phyloP scores from a whole-genome alignment of 1,284 basidiomycete species.

The Sporisorium scitamineum region DNA sequence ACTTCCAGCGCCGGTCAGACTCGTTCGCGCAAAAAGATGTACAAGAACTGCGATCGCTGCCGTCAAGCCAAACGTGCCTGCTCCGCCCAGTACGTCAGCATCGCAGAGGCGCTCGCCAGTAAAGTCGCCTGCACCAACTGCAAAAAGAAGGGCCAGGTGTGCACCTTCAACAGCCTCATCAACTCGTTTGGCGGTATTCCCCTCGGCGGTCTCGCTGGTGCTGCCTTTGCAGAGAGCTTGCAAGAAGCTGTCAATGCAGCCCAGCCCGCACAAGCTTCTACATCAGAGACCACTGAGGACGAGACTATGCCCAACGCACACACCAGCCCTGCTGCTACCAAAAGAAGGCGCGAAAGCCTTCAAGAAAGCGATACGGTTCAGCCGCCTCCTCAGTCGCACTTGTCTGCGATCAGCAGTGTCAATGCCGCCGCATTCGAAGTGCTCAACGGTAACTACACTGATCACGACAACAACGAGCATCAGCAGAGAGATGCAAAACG shows the following conservation, averaged over 20 bases:
- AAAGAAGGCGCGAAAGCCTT: constrained; percentile 13
- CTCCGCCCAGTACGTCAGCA: constrained; percentile 34
- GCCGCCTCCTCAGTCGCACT: constrained; percentile 1
- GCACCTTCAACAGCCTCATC: constrained; percentile 50
- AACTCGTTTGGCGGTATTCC: constrained; percentile 46
- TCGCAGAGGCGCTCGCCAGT: constrained; percentile 37
- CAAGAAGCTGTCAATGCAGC: constrained; percentile 17
- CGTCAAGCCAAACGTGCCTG: constrained; percentile 44
- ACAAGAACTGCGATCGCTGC: constrained; percentile 47
- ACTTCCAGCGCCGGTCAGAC: background rate
- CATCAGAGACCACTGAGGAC: background rate
- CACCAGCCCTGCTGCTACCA: background rate
- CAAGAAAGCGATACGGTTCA: background rate
- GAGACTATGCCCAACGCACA: background rate
- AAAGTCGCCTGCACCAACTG: constrained; percentile 45
- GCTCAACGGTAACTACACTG: constrained; percentile 14
- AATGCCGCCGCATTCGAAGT: constrained; percentile 27
- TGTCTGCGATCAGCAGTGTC: constrained; percentile 19
- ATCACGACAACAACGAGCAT: constrained; percentile 1
- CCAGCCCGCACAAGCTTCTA: background rate
- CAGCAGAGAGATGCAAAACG: constrained; percentile 9
- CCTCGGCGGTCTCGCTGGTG: constrained; percentile 29
- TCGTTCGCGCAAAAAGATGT: constrained; percentile 47
- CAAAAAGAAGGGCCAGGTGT: constrained; percentile 44
- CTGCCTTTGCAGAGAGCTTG: constrained; percentile 37